Evolutionary conservation across 148 eudicot species (phyloP).

Genomic region (Chenopodium berlandieri): DNA sequence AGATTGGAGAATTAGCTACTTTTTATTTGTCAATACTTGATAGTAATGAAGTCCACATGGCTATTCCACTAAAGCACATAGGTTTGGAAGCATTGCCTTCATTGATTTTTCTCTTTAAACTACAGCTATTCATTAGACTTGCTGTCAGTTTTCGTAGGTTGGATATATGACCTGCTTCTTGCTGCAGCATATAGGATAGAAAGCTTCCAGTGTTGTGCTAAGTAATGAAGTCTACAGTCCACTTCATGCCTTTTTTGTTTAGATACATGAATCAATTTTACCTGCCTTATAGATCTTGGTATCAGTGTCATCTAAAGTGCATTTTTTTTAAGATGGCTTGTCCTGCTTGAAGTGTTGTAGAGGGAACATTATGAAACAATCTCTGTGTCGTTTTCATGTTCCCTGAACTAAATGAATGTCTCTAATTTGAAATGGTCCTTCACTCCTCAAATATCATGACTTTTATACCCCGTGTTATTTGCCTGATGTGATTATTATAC

Average conservation of each 20-base stretch:
- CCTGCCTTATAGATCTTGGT: background rate
- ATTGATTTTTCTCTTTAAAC: background rate
- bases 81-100: background rate
- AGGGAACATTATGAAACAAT: background rate
- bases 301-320: background rate
- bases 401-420: background rate
- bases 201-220: too few relatives aligned
- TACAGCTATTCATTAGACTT: background rate
- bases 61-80: background rate
- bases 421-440: background rate
- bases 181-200: background rate
- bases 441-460: background rate
- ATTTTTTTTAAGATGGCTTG: background rate
- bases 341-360: background rate
- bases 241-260: background rate
- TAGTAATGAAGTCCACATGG: background rate
- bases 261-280: background rate
- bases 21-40: too few relatives aligned
- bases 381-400: background rate
- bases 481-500: slow-evolving; percentile 2
- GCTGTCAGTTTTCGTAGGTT: background rate
- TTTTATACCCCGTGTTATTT: background rate
- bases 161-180: background rate
- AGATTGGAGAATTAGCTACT: background rate
- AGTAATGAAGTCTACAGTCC: background rate